Percentiles rank a stretch among this genome's conserved stretches.
These are phyloP conservation scores for Coemansia sp. DNA, from an alignment of 192 early-diverging fungal species.

Conservation along the genomic window DNA sequence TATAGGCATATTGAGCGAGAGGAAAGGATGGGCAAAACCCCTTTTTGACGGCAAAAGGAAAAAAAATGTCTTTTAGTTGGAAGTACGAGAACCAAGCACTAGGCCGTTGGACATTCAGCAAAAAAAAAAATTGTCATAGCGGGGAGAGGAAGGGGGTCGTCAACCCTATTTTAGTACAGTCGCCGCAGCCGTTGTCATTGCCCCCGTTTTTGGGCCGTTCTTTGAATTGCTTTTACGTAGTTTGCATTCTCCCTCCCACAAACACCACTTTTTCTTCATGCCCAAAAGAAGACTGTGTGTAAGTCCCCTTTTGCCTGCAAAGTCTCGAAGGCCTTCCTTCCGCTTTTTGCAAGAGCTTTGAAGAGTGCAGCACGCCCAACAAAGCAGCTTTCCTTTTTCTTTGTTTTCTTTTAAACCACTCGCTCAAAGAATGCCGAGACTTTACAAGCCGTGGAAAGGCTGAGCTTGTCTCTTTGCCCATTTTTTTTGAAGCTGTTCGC, in stretches of 20 bases:
- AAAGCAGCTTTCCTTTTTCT: background rate
- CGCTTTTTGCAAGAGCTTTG: background rate
- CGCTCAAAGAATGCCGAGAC: background rate
- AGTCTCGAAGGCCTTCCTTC: background rate
- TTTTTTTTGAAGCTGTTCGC: background rate
- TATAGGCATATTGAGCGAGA: background rate
- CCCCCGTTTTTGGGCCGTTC: too few relatives aligned
- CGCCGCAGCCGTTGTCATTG: too few relatives aligned
- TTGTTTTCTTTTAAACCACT: background rate
- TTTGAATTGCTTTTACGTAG: too few relatives aligned
- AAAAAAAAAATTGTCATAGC: too few relatives aligned
- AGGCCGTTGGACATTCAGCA: background rate
- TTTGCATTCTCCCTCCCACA: too few relatives aligned
- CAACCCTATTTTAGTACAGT: too few relatives aligned
- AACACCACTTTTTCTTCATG: too few relatives aligned
- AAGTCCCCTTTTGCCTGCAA: background rate
- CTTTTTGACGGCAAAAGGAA: background rate
- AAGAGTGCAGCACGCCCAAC: background rate
- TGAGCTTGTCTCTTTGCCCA: background rate
- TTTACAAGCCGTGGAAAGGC: background rate
- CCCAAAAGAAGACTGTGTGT: too few relatives aligned
- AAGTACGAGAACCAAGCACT: background rate
- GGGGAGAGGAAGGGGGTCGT: too few relatives aligned
- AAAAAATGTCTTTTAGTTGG: slow-evolving; percentile 18
- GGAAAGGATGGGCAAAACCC: background rate